Evolutionary conservation across 768 basidiomycete species (phyloP), one percentile per base, ranked within the genome.

Genomic region (Agrocybe praecox): DNA sequence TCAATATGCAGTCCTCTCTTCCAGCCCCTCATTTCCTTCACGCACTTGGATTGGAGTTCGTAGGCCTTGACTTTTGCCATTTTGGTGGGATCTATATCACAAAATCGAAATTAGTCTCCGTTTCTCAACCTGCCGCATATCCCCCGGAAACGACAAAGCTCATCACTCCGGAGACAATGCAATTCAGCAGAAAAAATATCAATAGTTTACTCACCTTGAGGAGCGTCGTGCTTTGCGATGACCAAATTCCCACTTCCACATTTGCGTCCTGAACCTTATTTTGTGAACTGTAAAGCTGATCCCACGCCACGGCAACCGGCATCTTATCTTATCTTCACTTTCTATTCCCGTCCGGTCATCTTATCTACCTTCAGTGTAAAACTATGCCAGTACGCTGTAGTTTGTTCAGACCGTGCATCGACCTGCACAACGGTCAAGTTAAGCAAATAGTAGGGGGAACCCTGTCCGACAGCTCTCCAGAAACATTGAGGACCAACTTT

Each of bases 371-470:
- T 29, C 17, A 42, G 26, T 26, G 43, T 33, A 15, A 24, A 21
- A 23, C 57, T 47, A 70, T 73, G 80, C 65, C 74, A 69, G 34
- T 74, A 66, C 47, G 78, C 70, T 64, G 74, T 58, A 84, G 80
- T 64, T 69, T 81, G 47, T 96, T 97, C 76, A 81, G 89, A 54
- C 97, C 97, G 18, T 99, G 97, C 70, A 98, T 99, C 65, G 97
- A 99, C 73, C 83, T 99, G 15, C 97, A 99, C 74, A 83, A 88
- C 57, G 97, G 97, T 6, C 81, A 94, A 65, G 97, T 99, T 56
- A 98, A 98, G 74, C 97, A 99, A 74, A 98, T 99, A 53, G 92
- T 99, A 14, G 97, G 97, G 43, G 94, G 96, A 3, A 96, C 94
- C 4, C 80, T 99, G 26, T 91, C 90, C 18, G 89, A 93, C 49